Base-by-base conservation (phyloP, 78 protist species). In the Anaeramoeba flamelloides region DNA sequence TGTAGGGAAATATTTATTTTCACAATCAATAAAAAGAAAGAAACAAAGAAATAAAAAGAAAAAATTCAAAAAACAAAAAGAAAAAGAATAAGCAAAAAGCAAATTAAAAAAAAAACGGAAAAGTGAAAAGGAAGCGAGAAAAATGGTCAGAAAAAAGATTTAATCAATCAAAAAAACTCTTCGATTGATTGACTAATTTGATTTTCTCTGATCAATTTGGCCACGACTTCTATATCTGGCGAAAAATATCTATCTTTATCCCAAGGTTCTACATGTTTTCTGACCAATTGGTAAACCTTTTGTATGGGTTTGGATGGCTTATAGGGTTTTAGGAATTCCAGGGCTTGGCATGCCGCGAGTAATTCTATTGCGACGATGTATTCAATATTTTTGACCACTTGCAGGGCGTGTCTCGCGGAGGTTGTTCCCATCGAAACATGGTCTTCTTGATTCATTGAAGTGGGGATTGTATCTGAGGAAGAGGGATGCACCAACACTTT, bases 401-500 rank as follows among this genome's bases (percentile, higher is more conserved):
- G 3, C 38, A 88, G 40, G 17, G 90, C 83, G 79, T 91, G 87
- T 22, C 91, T 39, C 32, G 94, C 91, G 0, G 90, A 77, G 83
- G 82, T 86, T 36, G 89, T 88, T 69, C 94, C 93, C 94, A 92
- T 91, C 17, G 91, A 88, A 34, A 38, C 94, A 77, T 91, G 94
- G 81, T 91, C 96, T n/a, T n/a, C n/a, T n/a, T n/a, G n/a, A n/a
- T n/a, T n/a, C n/a, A 88, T 87, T 8, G 90, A 84, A 1, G 96
- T 93, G 26, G 92, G 75, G 17, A 90, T 64, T 3, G 90, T 40
- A 37, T 93, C 96, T 32, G 80, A 83, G 1, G 93, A 89, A 26
- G 93, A 26, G 3, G 96, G 96, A 79, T 93, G 96, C 26, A 78
- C 22, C 33, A 4, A 36, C 17, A 41, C 78, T 80, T 91, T 92